Base-by-base conservation (phyloP, 164 flowering plant genomes). In the Litsea cubeba region DNA sequence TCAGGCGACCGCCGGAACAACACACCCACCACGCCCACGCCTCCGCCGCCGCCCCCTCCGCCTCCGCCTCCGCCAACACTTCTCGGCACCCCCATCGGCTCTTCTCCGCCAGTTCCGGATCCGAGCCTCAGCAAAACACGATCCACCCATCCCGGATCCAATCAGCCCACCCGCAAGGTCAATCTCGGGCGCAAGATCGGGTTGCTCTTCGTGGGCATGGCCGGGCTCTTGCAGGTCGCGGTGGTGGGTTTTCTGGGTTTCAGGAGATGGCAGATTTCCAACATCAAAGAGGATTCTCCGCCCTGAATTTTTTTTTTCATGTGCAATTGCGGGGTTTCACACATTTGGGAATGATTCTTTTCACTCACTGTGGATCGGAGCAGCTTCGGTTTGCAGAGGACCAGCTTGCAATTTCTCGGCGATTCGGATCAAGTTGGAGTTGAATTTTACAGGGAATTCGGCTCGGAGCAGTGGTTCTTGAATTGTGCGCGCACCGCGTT, bases 141-240 rank as follows among this genome's bases (percentile, higher is more conserved):
- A 12, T 17, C 57, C 24, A 0, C 2, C 14, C 40, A 50, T 35
- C 72, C 49, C 20, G n/a, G 58, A 28, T 32, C 22, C 18, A 24
- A 6, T n/a, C n/a, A 3, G 11, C 54, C 30, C 4, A 62, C 30
- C 30, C 58, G 24, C 26, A 50, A 49, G 26, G 40, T 69, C 35
- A 79, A 75, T 63, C 28, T 51, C 24, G 84, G 80, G 73, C 77
- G 77, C 74, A 77, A 74, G 46, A 35, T 79, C 17, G 84, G 84
- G 35, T 23, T 82, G 30, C 1, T 77, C 66, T 82, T 82, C 65
- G 65, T 50, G 23, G 84, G 82, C 5, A 24, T 79, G 57, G 84
- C 73, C 5, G 76, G 17, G 23, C 46, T 75, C n/a, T 77, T 82
- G 79, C 84, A 82, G 57, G 70, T 82, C 3, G 80, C 71, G 11